A percentile compares a stretch with the other conserved stretches of the same genome.
phyloP scores from a whole-genome alignment of 805 yeast genomes.

The Starmerella bombi region DNA sequence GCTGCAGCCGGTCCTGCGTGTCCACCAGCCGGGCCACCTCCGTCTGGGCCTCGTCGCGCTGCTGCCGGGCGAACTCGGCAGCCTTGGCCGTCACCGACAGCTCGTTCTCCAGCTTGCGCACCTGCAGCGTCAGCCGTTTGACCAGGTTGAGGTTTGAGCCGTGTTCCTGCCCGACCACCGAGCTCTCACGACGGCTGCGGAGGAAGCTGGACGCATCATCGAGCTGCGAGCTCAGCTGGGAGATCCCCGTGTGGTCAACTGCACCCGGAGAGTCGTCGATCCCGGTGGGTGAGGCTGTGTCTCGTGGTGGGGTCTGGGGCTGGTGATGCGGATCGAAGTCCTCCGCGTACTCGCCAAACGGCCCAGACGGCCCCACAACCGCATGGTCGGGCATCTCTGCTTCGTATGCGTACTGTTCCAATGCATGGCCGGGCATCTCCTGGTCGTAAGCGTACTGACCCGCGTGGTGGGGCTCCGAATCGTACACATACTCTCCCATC shows the following conservation, averaged over 20 bases:
- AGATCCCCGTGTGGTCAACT: neutral
- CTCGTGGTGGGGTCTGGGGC: neutral
- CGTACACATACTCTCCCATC: no score
- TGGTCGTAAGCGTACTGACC: neutral
- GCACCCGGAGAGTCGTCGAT: neutral
- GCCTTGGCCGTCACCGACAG: constrained; percentile 52
- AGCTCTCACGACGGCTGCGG: constrained; percentile 6
- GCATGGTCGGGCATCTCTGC: neutral
- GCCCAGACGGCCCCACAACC: constrained; percentile 1
- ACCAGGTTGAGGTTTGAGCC: constrained; percentile 43
- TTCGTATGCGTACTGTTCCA: neutral
- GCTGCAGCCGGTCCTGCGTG: constrained; percentile 38
- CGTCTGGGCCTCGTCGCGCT: constrained; percentile 53
- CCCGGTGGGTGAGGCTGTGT: neutral
- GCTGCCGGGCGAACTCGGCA: constrained; percentile 37
- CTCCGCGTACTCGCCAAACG: constrained; percentile 1
- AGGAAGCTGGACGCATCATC: neutral
- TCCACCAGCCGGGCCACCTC: constrained; percentile 51
- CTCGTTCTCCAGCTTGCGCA: constrained; percentile 72
- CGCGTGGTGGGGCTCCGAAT: neutral
- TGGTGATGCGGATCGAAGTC: neutral
- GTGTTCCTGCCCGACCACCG: constrained; percentile 22
- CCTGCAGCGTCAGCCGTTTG: constrained; percentile 60
- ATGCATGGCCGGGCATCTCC: neutral
- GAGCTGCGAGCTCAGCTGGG: neutral